Evolutionary conservation across 768 basidiomycete species (phyloP), one percentile per base, ranked within the genome.

Genomic region (Leccinum obscurum): DNA sequence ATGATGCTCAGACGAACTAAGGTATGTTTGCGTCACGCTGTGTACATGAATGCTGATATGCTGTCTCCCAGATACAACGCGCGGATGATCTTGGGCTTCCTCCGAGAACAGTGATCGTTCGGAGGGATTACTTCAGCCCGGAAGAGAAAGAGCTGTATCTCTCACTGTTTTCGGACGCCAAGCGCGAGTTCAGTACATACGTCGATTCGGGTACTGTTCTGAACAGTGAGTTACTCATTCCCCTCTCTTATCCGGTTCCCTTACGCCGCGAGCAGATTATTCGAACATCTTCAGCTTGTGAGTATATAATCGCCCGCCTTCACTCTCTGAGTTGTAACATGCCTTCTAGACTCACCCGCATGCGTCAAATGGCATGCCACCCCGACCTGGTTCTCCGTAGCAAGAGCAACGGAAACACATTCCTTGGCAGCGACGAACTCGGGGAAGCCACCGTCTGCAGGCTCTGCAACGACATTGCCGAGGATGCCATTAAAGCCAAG

Each of bases 21-120:
- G 80, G 89, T 88, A 58, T 54, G 52, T 58, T 46, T 37, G 34
- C 14, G 32, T 7, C 11, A 24, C 8, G 1, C 14, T 20, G 15
- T 48, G 56, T 39, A 22, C 46, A 14, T 30, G 26, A 56, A 49
- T 57, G 50, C 13, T 26, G 17, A 62, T 24, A 54, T 20, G 3
- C 28, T 37, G 30, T 54, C 30, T 51, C 1, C 7, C 55, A 98
- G 88, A 79, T 98, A 50, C 92, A 99, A 84, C 84, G 90, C 57
- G 96, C 96, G 2, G 97, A 99, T 69, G 97, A 99, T 72, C 84
- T 99, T 24, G 97, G 94, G 6, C 77, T 98, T 20, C 97, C 97
- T 8, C 97, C 97, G 7, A 83, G 97, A 41, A 95, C 88, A 0
- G 90, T 99, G 22, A 81, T 92, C 52, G 87, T 99, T 59, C 85